Evolutionary conservation across 2,329 filamentous ascomycete genomes (phyloP).

Genomic region (Fusarium sp.): DNA sequence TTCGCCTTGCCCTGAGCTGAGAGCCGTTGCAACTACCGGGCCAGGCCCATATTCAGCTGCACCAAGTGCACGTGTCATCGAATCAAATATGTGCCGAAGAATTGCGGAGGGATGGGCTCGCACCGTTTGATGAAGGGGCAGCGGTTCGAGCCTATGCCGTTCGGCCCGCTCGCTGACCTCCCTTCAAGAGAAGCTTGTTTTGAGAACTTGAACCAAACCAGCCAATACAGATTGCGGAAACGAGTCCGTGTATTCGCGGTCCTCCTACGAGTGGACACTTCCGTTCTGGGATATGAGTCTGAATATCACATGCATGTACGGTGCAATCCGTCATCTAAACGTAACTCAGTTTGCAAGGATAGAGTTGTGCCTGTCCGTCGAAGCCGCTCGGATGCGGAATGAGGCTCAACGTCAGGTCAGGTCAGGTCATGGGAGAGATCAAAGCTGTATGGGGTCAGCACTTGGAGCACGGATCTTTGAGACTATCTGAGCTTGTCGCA

Average conservation of each 20-base stretch:
- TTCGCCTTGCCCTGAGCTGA: neutral
- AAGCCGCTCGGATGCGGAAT: neutral
- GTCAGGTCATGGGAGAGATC: neutral
- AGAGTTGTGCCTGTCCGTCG: neutral
- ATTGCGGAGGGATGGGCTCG: neutral
- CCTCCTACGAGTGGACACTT: neutral
- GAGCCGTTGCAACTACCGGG: neutral
- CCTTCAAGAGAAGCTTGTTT: conserved; percentile 9
- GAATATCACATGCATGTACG: neutral
- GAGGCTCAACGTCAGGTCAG: neutral
- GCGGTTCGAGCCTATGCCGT: conserved; percentile 9
- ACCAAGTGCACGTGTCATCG: neutral
- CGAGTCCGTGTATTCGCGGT: neutral
- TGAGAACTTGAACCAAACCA: neutral
- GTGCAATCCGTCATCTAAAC: conserved; percentile 9
- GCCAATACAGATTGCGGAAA: neutral
- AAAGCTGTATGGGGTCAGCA: neutral
- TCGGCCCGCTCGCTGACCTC: neutral
- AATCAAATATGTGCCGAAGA: conserved; percentile 4
- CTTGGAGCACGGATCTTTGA: neutral
- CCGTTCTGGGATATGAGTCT: neutral
- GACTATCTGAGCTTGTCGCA: conserved; percentile 18
- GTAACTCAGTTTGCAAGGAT: conserved; percentile 4
- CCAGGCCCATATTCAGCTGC: neutral
- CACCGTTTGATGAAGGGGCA: neutral